Evolutionary conservation across 1,284 basidiomycete species (phyloP), one percentile per base, ranked within the genome.

Genomic region (Porodaedalea pini): DNA sequence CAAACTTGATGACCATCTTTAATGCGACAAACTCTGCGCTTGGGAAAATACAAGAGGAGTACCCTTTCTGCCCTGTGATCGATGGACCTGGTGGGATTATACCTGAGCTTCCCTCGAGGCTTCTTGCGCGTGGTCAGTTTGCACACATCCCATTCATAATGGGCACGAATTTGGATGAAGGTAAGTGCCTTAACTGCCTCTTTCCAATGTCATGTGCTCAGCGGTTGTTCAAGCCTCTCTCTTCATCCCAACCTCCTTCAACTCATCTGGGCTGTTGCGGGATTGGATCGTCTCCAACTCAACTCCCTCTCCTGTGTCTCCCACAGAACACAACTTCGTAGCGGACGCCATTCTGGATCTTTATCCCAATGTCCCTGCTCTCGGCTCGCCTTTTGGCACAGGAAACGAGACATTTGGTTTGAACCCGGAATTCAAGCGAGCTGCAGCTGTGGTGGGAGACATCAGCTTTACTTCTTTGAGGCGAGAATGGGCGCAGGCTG

Each of bases 321-420:
- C 64, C 3, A 56, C 44, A 19, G 53, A 56, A 0, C 63, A 78
- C 7, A 44, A 63, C 2, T 51, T 31, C 1, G 65, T 70, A 0
- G 63, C 70, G 3, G 63, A 72, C 11, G 62, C 60, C 15, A 56
- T 82, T 8, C 55, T 80, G 1, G 58, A 73, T n/a, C 66, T 80
- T 2, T 82, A 82, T 60, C 78, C 80, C 0, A 72, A 80, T 56
- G 68, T 71, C 45, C 78, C 80, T 6, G 67, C 75, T 5, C 64
- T 76, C 2, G 80, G 80, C 0, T 78, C 77, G 0, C 81, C 80
- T 0, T 81, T 74, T 62, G 72, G 73, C 40, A 79, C 79, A 0
- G 79, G 80, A 1, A 76, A 76, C 57, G 67, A 78, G 25, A 79
- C 78, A 0, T 81, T 81, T 59, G 79, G 78, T 0, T 65, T 76